Evolutionary conservation across 495 filamentous ascomycete genomes (phyloP), one percentile per base, ranked within the genome.

Genomic region (Lophium mytilinum): DNA sequence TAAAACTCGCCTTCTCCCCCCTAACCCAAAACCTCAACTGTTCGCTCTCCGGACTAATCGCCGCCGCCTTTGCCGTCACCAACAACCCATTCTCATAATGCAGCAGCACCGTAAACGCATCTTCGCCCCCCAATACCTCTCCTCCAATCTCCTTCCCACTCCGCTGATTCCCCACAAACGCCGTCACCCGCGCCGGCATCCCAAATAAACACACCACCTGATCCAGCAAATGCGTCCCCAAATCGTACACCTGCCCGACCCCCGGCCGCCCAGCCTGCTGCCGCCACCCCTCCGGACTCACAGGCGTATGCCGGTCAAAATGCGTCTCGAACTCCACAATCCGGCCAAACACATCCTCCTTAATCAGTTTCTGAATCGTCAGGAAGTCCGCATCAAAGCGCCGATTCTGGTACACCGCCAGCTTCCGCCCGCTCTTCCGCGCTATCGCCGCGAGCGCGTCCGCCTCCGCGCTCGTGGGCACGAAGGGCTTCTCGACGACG

Each of bases 351-450:
- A 65, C 73, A 69, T 55, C 76, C 68, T 54, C 75, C 59, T 68
- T 76, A 21, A 90, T 61, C 6, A 93, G 76, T 52, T 83, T 76
- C 47, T 74, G 78, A 36, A 93, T 75, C 24, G 87, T 91, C 24
- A 87, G 74, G 73, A 89, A 95, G 73, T 95, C 90, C 53, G 84
- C 77, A 68, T 95, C 90, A 76, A 80, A 94, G 48, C 90, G 78
- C 14, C 90, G 84, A 75, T 94, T 95, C 73, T 95, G 89, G 71
- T 90, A 95, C 18, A 95, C 87, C 45, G 86, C 88, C 36, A 95
- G 69, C 24, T 85, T 65, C 55, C 76, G 80, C 30, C 79, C 74
- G 34, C 77, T 72, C 65, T 83, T 75, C 59, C 78, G 72, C 1
- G 90, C 81, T 9, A 92, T 71, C 8, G 68, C 72, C 41, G 85